A percentile compares a stretch with the other conserved stretches of the same genome.
phyloP scores from a whole-genome alignment of 495 filamentous ascomycete species.

The Haplographium delicatum region DNA sequence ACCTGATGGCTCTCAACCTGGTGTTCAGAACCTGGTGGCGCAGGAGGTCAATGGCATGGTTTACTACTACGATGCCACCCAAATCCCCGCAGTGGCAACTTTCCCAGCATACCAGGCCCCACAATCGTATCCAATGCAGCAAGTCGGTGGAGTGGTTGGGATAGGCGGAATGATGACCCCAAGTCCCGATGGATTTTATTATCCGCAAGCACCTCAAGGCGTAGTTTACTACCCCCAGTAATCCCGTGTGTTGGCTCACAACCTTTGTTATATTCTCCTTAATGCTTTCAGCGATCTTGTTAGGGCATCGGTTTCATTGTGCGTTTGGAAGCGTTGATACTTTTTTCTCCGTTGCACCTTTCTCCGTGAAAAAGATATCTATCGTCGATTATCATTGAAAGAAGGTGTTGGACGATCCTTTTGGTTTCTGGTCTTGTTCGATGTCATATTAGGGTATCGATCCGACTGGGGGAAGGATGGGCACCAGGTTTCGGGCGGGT shows the following conservation, averaged over 20 bases:
- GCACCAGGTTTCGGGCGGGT: conserved; percentile 7
- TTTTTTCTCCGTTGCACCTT: conserved; percentile 15
- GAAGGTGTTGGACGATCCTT: conserved; percentile 13
- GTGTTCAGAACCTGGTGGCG: conserved; percentile 62
- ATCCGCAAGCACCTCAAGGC: conserved; percentile 53
- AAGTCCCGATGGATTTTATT: conserved; percentile 64
- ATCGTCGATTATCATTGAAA: conserved; percentile 14
- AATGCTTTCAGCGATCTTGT: conserved; percentile 28
- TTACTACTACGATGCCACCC: conserved; percentile 82
- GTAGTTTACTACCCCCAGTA: conserved; percentile 66
- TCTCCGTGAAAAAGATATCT: conserved; percentile 20
- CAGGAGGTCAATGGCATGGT: conserved; percentile 94
- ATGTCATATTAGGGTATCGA: conserved; percentile 10
- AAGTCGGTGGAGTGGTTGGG: conserved; percentile 52
- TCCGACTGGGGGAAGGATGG: background rate
- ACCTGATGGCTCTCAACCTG: conserved; percentile 34
- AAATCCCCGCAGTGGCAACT: conserved; percentile 51
- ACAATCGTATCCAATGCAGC: conserved; percentile 35
- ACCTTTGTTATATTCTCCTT: conserved; percentile 27
- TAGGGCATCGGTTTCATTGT: conserved; percentile 26
- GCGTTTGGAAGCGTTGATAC: conserved; percentile 26
- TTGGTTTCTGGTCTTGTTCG: background rate
- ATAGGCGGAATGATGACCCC: conserved; percentile 83
- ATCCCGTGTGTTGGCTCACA: conserved; percentile 4
- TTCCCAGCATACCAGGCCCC: conserved; percentile 46